phyloP scores from a whole-genome alignment of 2,329 filamentous ascomycete genomes.

The Thermoascus crustaceus region DNA sequence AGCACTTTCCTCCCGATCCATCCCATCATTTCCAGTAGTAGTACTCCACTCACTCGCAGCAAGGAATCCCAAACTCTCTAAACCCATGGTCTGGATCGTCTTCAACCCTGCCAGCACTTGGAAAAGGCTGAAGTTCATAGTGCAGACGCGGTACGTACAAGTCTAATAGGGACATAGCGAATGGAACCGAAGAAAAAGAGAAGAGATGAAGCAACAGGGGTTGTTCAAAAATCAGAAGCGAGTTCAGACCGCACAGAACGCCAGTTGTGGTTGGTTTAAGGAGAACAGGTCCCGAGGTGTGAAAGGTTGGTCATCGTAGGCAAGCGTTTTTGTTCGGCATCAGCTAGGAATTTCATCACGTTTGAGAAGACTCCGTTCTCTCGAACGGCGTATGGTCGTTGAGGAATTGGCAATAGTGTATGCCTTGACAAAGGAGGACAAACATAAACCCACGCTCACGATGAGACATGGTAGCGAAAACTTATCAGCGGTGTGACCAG shows the following conservation, averaged over 20 bases:
- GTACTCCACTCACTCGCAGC: too few species aligned
- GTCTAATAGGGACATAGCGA: slow-evolving; percentile 1
- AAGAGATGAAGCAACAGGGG: not conserved
- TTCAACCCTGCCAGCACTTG: slow-evolving; percentile 2
- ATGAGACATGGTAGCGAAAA: not conserved
- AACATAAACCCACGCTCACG: not conserved
- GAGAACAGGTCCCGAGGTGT: not conserved
- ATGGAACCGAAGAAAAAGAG: not conserved
- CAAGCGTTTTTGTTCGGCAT: not conserved
- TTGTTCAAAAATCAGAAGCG: too few species aligned
- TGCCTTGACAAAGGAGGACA: slow-evolving; percentile 1
- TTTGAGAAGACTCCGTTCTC: too few species aligned
- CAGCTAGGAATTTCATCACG: too few species aligned
- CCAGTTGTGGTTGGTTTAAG: not conserved
- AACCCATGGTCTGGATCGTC: not conserved
- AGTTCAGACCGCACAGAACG: not conserved
- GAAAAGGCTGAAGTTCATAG: not conserved
- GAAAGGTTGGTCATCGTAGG: not conserved
- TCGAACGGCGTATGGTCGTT: too few species aligned
- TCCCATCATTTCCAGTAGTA: too few species aligned
- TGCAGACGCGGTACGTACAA: not conserved
- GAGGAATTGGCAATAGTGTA: not conserved
- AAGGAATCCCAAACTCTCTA: slow-evolving; percentile 1
- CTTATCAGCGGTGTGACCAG: slow-evolving; percentile 24
- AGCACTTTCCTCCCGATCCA: not conserved